These are phyloP conservation scores for Musa beccarii DNA, from an alignment of 176 grass and related monocot genomes.

Conservation along the genomic window DNA sequence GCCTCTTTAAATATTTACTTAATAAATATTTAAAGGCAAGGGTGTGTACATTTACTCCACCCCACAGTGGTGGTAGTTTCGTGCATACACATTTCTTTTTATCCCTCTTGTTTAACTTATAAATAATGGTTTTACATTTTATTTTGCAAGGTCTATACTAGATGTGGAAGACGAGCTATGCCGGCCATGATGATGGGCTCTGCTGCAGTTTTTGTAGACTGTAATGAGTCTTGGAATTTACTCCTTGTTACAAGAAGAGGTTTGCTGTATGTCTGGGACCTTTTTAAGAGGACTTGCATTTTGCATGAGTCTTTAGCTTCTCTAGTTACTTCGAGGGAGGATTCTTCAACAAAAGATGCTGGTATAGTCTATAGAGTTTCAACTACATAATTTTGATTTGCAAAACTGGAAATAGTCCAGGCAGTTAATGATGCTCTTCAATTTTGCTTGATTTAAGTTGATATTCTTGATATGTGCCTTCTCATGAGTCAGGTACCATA, in stretches of 20 bases:
- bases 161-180: conserved; percentile 70
- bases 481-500: conserved; percentile 45
- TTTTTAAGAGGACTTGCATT: conserved; percentile 63
- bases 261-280: conserved; percentile 78
- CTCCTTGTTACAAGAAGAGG: conserved; percentile 85
- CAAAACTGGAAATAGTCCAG: too few relatives aligned
- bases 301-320: conserved; percentile 72
- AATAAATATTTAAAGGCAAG: too few relatives aligned
- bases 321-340: conserved; percentile 50
- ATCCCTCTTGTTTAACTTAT: conserved; percentile 2
- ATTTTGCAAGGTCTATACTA: conserved; percentile 73
- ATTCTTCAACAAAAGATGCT: conserved; percentile 47
- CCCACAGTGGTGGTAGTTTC: too few relatives aligned
- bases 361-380: conserved; percentile 28
- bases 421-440: too few relatives aligned
- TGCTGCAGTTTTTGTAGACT: conserved; percentile 78
- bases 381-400: too few relatives aligned
- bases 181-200: conserved; percentile 92
- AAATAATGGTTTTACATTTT: conserved; percentile 1
- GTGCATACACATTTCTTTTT: too few relatives aligned
- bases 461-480: conserved; percentile 17
- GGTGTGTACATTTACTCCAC: too few relatives aligned
- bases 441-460: conserved; percentile 9
- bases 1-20: too few relatives aligned
- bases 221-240: conserved; percentile 67